Conservation (phyloP, 208 protist species). For the Leishmania tropica region DNA sequence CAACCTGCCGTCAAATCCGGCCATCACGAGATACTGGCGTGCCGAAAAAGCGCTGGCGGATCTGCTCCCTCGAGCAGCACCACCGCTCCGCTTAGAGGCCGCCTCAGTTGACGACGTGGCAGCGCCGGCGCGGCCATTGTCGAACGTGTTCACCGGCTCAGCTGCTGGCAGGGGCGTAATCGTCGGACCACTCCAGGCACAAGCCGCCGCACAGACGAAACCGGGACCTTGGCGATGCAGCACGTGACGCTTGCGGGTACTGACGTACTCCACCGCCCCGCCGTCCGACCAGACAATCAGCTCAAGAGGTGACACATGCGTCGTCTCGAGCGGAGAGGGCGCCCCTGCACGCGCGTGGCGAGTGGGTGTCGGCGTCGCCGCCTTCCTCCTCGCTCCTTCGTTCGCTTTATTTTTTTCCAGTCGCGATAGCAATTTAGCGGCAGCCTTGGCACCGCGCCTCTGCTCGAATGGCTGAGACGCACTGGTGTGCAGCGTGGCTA, state of each 20-base stretch:
- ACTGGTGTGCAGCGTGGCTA: constrained; percentile 11
- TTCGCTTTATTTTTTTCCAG: neutral
- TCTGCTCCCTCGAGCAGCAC: neutral
- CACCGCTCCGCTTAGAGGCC: neutral
- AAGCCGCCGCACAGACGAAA: constrained; percentile 29
- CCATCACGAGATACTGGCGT: constrained; percentile 39
- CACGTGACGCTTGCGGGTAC: constrained; percentile 6
- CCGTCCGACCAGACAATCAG: constrained; percentile 43
- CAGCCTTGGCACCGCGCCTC: too few species aligned
- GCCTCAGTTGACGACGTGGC: neutral
- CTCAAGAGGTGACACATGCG: constrained; percentile 21
- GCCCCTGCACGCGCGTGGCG: neutral
- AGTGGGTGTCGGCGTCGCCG: neutral
- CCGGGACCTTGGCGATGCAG: constrained; percentile 28
- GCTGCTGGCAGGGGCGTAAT: neutral
- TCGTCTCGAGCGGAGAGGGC: neutral
- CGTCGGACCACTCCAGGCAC: constrained; percentile 14
- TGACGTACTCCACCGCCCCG: constrained; percentile 34
- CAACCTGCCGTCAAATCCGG: constrained; percentile 40
- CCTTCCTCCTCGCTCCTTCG: neutral
- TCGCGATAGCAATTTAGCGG: neutral
- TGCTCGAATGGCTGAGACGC: neutral
- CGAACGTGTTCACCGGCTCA: neutral
- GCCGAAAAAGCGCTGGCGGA: neutral
- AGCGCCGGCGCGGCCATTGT: neutral